Evolutionary conservation across 805 yeast species (phyloP).

Genomic region (Pichia cabralensis): DNA sequence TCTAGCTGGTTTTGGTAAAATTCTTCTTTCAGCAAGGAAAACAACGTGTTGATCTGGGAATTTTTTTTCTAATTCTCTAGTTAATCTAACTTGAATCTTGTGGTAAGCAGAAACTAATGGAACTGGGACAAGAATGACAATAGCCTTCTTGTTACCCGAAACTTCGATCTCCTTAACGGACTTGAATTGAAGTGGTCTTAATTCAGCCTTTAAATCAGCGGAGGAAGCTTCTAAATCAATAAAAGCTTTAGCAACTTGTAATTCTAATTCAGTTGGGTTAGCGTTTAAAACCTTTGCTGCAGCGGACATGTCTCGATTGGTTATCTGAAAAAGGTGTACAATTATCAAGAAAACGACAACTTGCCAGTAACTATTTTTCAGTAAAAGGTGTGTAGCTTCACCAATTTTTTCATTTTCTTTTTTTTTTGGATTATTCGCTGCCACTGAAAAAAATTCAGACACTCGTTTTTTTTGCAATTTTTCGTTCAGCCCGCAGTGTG

Average conservation of each 20-base stretch:
- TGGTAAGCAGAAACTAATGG: slow-evolving; percentile 89
- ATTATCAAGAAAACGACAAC: too few relatives aligned
- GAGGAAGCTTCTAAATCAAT: slow-evolving; percentile 89
- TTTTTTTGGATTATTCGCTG: too few relatives aligned
- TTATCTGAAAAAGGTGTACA: too few relatives aligned
- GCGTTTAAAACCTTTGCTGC: slow-evolving; percentile 90
- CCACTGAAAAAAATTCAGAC: too few relatives aligned
- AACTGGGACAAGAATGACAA: slow-evolving; percentile 96
- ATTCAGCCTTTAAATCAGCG: slow-evolving; percentile 95
- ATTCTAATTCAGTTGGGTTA: slow-evolving; percentile 97
- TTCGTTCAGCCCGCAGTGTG: too few relatives aligned
- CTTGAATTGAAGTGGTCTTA: slow-evolving; percentile 98
- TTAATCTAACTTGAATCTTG: slow-evolving; percentile 93
- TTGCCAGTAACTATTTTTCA: too few relatives aligned
- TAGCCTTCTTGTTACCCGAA: slow-evolving; percentile 96
- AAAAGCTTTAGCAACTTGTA: slow-evolving; percentile 98
- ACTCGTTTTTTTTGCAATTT: too few relatives aligned
- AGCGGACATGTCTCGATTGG: slow-evolving; percentile 85
- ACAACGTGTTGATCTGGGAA: slow-evolving; percentile 99
- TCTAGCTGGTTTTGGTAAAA: slow-evolving; percentile 98
- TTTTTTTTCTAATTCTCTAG: slow-evolving; percentile 99
- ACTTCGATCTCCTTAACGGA: slow-evolving; percentile 97
- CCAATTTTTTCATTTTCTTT: too few relatives aligned
- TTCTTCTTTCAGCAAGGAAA: slow-evolving; percentile 99
- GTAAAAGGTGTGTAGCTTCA: too few relatives aligned